A percentile compares a stretch with the other conserved stretches of the same genome.
Conservation (phyloP, 257 asterid genomes). For the Fraxinus excelsior region DNA sequence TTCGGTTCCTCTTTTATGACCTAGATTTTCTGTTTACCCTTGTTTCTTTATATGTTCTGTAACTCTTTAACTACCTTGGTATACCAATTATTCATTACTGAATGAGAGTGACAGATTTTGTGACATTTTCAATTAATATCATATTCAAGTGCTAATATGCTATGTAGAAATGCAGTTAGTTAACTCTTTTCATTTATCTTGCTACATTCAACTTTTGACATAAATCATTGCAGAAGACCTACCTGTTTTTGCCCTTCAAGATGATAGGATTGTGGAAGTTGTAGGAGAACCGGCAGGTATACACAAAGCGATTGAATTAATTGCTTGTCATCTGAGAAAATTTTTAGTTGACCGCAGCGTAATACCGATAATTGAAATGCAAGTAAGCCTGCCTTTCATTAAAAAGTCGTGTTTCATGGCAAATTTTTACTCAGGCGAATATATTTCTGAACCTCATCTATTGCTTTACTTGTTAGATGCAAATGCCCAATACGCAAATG, state of each 20-base stretch:
- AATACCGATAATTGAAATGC: slow-evolving; percentile 68
- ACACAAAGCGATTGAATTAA: slow-evolving; percentile 80
- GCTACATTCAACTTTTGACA: background rate
- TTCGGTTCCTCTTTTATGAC: background rate
- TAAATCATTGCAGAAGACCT: slow-evolving; percentile 65
- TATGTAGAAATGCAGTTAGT: background rate
- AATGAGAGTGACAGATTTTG: background rate
- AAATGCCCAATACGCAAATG: slow-evolving; percentile 60
- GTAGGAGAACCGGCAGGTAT: slow-evolving; percentile 78
- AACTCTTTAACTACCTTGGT: background rate
- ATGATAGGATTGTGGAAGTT: slow-evolving; percentile 88
- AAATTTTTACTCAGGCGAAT: background rate
- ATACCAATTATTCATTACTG: background rate
- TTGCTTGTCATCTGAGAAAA: slow-evolving; percentile 80
- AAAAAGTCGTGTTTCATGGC: background rate
- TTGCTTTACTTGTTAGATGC: slow-evolving; percentile 50
- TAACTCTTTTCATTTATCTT: background rate
- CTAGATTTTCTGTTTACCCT: background rate
- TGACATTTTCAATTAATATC: background rate
- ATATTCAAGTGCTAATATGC: background rate
- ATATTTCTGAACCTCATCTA: slow-evolving; percentile 9
- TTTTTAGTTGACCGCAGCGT: slow-evolving; percentile 89
- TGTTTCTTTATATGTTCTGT: background rate
- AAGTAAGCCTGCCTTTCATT: slow-evolving; percentile 55
- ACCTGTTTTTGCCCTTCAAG: slow-evolving; percentile 81